These are phyloP conservation scores for Delonix regia DNA, from an alignment of 306 rosid genomes.

Conservation along the genomic window DNA sequence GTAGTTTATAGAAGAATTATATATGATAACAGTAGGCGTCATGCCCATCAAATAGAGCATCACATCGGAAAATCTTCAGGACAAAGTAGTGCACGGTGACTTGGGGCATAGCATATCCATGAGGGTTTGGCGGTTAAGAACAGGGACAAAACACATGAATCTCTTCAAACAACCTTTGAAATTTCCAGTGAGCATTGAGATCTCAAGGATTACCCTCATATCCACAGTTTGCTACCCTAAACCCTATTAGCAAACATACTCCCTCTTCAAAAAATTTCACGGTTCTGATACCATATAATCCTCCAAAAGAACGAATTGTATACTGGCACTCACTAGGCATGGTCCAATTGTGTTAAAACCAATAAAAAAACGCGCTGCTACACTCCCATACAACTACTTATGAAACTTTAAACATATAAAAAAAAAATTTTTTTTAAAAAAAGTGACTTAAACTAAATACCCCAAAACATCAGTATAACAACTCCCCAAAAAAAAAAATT, in stretches of 20 bases:
- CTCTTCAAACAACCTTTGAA: background rate
- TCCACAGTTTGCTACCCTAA: background rate
- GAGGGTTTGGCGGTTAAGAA: background rate
- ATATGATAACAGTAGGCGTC: conserved; percentile 5
- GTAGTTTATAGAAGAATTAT: background rate
- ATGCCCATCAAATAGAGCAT: background rate
- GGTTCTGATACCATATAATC: conserved; percentile 1
- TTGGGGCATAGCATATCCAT: background rate
- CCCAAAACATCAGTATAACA: background rate
- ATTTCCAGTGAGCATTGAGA: background rate
- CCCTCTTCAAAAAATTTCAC: background rate
- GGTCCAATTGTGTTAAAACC: conserved; percentile 24
- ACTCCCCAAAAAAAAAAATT: background rate
- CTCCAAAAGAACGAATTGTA: background rate
- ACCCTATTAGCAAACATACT: background rate
- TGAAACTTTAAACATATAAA: background rate
- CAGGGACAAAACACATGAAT: background rate
- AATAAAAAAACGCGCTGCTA: background rate
- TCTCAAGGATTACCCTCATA: background rate
- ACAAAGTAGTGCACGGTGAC: background rate
- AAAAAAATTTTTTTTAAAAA: too few relatives aligned
- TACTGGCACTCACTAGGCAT: background rate
- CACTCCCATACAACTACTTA: background rate
- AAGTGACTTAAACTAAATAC: background rate
- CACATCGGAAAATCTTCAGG: background rate